phyloP scores from a whole-genome alignment of 192 early-diverging fungal species.

The Podila minutissima region DNA sequence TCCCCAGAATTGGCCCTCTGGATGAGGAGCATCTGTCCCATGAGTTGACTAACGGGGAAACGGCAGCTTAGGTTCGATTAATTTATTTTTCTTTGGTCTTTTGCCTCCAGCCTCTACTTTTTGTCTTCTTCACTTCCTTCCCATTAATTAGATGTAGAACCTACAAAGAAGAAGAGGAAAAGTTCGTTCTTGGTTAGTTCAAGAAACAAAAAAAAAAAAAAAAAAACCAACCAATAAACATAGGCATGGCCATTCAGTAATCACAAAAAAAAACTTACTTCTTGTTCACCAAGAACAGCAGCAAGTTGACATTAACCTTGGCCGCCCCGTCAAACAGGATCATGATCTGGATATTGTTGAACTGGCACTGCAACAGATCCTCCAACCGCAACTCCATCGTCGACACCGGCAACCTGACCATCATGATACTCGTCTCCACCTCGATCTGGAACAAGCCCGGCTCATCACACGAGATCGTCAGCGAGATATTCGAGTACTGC shows the following conservation, averaged over 20 bases:
- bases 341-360: slow-evolving; percentile 92
- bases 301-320: slow-evolving; percentile 95
- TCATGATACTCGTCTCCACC: slow-evolving; percentile 84
- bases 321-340: slow-evolving; percentile 90
- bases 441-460: slow-evolving; percentile 92
- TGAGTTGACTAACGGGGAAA: too few relatives aligned
- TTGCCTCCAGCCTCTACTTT: background rate
- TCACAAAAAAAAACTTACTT: slow-evolving; percentile 67
- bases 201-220: background rate
- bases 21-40: too few relatives aligned
- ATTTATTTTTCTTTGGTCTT: background rate
- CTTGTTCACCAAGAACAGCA: slow-evolving; percentile 97
- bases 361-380: slow-evolving; percentile 94
- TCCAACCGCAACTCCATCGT: slow-evolving; percentile 89
- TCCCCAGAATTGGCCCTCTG: too few relatives aligned
- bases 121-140: background rate
- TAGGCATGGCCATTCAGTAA: background rate
- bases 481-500: slow-evolving; percentile 87
- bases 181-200: background rate
- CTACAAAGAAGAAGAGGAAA: background rate
- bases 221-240: background rate
- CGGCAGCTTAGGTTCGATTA: too few relatives aligned
- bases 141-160: slow-evolving; percentile 16
- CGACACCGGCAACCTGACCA: slow-evolving; percentile 71
- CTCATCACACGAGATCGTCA: slow-evolving; percentile 94